Base-by-base conservation (phyloP, 2,329 filamentous ascomycete species). In the Fusarium liriodendri region DNA sequence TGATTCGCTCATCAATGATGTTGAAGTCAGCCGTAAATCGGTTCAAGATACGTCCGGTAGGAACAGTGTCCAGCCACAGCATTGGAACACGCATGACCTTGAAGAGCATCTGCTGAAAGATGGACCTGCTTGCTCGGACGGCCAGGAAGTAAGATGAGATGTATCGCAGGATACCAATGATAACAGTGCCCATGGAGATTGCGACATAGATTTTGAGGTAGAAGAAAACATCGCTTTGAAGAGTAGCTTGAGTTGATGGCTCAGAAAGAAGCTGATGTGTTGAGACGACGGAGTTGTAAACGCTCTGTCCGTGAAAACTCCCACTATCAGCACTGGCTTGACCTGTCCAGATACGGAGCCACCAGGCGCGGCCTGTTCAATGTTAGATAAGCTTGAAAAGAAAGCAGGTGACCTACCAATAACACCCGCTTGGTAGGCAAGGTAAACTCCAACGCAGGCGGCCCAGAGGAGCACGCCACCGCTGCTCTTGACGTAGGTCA, bases 1-100 rank as follows among this genome's bases (percentile, higher is more conserved):
- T 88, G 25, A 95, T 82, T 18, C 89, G 86, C 5, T 89, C 90
- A 81, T 95, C 94, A 55, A 95, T 88, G 27, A 90, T 87, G 73
- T 91, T 90, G 80, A 95, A 95, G 81, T 95, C 94, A 2, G 91
- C 86, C 0, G 93, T 94, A 79, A 95, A 94, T 2, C 94, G 88
- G 80, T 95, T 95, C 18, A 95, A 84, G 32, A 95, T 89, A 35
- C 93, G 89, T 2, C 94, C 94, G 0, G 94, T 85, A 0, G 93
- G 94, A 0, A 94, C 91, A 0, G 93, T 95, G 78, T 95, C 94
- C n/a, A 95, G 86, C 92, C 93, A 95, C 61, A 92, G 86, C 18
- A 95, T 85, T 1, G 92, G 93, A 2, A 93, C 90, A 16, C 91
- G 88, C 9, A 95, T 85, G 10, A 95, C 86, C 1, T 89, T 86